Evolutionary conservation across 805 yeast genomes (phyloP).

Genomic region (Ogataea sp.): DNA sequence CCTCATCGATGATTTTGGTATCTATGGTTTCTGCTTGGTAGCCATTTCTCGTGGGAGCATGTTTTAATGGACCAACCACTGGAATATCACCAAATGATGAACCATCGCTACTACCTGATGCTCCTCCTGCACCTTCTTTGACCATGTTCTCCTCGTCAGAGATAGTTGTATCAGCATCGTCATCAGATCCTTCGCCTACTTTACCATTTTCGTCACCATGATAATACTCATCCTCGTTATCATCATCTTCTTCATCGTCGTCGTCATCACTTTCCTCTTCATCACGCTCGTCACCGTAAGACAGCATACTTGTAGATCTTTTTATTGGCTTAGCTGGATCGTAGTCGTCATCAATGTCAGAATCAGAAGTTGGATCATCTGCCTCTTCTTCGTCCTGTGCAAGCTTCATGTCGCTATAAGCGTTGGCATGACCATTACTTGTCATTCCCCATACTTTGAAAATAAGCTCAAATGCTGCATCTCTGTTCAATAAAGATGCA

Average conservation of each 20-base stretch:
- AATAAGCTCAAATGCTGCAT: constrained; percentile 41
- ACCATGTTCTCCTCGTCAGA: constrained; percentile 25
- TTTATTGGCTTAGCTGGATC: constrained; percentile 1
- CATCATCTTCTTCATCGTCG: background rate
- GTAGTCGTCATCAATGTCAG: constrained; percentile 16
- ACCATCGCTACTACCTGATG: constrained; percentile 10
- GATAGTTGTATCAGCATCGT: constrained; percentile 15
- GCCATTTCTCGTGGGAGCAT: constrained; percentile 27
- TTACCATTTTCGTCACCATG: background rate
- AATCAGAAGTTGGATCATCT: constrained; percentile 18
- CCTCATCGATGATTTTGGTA: constrained; percentile 45
- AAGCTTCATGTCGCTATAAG: constrained; percentile 19
- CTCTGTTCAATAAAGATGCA: constrained; percentile 60
- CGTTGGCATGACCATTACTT: constrained; percentile 5
- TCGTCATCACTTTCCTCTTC: constrained; percentile 4
- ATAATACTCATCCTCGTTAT: too few relatives aligned
- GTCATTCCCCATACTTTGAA: constrained; percentile 52
- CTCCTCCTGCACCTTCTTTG: constrained; percentile 13
- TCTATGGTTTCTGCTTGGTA: constrained; percentile 42
- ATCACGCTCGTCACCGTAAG: constrained; percentile 1
- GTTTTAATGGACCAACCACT: constrained; percentile 29
- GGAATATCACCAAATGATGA: constrained; percentile 29
- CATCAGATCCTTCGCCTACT: background rate
- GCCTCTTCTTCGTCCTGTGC: constrained; percentile 21
- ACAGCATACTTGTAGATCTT: background rate